Evolutionary conservation across 148 eudicot species (phyloP).

Genomic region (Rhododendron molle): DNA sequence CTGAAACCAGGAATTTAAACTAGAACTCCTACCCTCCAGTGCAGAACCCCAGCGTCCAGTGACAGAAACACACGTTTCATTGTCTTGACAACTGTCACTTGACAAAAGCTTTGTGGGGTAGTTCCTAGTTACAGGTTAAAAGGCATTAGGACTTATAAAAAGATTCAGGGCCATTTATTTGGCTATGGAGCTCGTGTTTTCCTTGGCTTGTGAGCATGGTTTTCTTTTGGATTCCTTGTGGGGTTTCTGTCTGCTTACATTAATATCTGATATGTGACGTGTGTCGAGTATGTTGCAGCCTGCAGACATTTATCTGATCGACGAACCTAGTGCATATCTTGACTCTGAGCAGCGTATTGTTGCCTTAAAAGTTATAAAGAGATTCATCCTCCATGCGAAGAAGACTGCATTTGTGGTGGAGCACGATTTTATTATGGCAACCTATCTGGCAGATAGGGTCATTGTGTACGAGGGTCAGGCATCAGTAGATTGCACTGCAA

Average conservation of each 20-base stretch:
- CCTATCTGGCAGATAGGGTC: slow-evolving; percentile 90
- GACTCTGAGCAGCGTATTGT: slow-evolving; percentile 99
- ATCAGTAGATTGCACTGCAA: slow-evolving; percentile 84
- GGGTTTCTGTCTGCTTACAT: background rate
- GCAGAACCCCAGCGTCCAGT: background rate
- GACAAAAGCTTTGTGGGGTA: background rate
- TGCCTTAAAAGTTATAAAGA: slow-evolving; percentile 92
- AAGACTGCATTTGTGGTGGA: slow-evolving; percentile 97
- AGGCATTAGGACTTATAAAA: background rate
- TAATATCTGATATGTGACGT: slow-evolving; percentile 3
- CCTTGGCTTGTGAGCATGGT: background rate
- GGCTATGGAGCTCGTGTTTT: background rate
- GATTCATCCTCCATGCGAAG: slow-evolving; percentile 90
- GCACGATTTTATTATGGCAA: slow-evolving; percentile 97
- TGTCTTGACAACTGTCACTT: background rate
- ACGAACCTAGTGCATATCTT: slow-evolving; percentile 96
- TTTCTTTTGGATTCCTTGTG: background rate
- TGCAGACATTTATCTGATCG: slow-evolving; percentile 91
- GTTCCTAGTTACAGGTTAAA: background rate
- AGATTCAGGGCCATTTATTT: background rate
- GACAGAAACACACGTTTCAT: background rate
- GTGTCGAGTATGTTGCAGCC: slow-evolving; percentile 49
- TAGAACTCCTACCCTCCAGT: background rate
- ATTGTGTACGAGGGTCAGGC: slow-evolving; percentile 84
- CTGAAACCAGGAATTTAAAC: background rate